Base-by-base conservation (phyloP, 129 eudicot species). In the Smallanthus sonchifolius region DNA sequence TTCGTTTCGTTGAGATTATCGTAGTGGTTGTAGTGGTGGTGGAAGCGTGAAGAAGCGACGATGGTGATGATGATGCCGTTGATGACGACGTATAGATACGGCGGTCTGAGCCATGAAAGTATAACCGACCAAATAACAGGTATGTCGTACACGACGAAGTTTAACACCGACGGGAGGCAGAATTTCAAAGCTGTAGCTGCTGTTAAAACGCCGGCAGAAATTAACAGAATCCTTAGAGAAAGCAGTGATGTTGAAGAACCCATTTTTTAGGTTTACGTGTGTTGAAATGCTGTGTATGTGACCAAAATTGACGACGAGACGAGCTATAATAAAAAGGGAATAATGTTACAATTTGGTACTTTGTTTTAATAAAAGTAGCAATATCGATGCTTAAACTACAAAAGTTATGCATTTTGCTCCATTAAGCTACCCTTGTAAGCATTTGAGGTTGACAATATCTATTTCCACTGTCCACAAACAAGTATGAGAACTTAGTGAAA, bases 61-160 rank as follows among this genome's bases (percentile, higher is more conserved):
- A 92, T 89, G 65, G 88, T 84, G 75, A 92, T 80, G 83, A 92
- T 92, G 72, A 92, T 92, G 38, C 82, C 84, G 65, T 92, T 92
- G 80, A 92, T 77, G 36, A 92, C 45, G 30, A 92, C 70, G 82
- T 87, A 92, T n/a, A 92, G 62, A 63, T 89, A 92, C 2, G 98
- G 98, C 10, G 96, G 98, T 42, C 74, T 69, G 38, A 87, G 83
- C 95, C 91, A 89, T 0, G 90, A 59, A 7, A 81, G 51, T 0
- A 87, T 17, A 0, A 80, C 52, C 3, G 89, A 80, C 84, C 86
- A 87, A 2, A 87, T 4, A 2, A 66, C 40, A 4, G 96, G 93
- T 74, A 85, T 10, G 56, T 83, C 84, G 14, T 69, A 20, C 13
- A 80, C 47, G 6, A 75, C 79, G 30, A 84, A 78, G 34, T 75